phyloP scores from a whole-genome alignment of 441 rosid species.

The Euphorbia schlechtendalii region DNA sequence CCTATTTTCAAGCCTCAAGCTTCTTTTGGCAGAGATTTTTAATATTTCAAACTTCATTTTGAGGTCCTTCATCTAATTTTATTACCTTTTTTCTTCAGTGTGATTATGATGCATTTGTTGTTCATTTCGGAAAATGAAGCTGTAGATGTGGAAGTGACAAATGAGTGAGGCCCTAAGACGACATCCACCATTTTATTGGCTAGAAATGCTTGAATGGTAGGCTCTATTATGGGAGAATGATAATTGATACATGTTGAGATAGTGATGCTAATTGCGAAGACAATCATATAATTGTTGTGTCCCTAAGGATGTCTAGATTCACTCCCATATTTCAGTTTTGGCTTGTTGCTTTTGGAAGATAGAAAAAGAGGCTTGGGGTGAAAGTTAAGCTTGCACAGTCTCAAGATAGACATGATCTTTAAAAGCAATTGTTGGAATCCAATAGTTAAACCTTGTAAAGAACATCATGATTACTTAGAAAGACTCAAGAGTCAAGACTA shows the following conservation, averaged over 20 bases:
- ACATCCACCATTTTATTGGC: background rate
- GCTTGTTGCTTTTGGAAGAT: constrained; percentile 9
- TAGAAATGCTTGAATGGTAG: constrained; percentile 1
- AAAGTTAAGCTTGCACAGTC: background rate
- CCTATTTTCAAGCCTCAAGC: constrained; percentile 8
- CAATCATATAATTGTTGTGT: background rate
- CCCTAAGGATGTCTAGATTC: background rate
- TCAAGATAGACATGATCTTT: background rate
- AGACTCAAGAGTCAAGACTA: background rate
- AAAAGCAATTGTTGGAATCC: background rate
- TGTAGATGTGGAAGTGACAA: background rate
- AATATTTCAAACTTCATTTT: background rate
- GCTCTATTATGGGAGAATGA: no score
- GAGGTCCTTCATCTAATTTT: background rate
- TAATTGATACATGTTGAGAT: background rate
- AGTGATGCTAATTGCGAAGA: background rate
- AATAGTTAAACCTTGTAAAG: constrained; percentile 2
- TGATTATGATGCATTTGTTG: constrained; percentile 2
- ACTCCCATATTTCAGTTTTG: background rate
- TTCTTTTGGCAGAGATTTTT: constrained; percentile 1
- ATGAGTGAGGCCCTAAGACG: constrained; percentile 6
- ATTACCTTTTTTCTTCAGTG: background rate
- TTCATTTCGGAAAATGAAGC: background rate
- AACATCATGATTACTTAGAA: background rate
- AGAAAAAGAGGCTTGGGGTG: background rate